Percentiles rank a stretch among this genome's conserved stretches.
phyloP scores from a whole-genome alignment of 441 rosid genomes.

The Iberis amara region DNA sequence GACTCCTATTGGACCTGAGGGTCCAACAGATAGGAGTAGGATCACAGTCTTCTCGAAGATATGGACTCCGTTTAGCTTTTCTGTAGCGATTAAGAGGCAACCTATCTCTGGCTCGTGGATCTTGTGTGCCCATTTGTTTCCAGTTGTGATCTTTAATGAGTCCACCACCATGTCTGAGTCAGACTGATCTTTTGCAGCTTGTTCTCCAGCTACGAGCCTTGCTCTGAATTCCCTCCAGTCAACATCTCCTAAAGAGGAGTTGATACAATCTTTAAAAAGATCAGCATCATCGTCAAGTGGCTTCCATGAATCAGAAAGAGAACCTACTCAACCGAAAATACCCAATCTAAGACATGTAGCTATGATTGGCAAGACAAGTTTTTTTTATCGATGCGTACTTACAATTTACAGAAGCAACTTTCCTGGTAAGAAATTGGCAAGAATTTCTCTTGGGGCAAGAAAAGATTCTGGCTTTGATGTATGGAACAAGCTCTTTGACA shows the following conservation, averaged over 20 bases:
- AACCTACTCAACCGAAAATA: slow-evolving; percentile 39
- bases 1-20: slow-evolving; percentile 66
- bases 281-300: slow-evolving; percentile 35
- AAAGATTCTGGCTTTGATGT: slow-evolving; percentile 40
- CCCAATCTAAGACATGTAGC: slow-evolving; percentile 3
- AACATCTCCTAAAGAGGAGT: slow-evolving; percentile 19
- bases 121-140: slow-evolving; percentile 73
- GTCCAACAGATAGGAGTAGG: slow-evolving; percentile 63
- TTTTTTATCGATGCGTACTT: no score
- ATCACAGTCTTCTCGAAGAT: slow-evolving; percentile 81
- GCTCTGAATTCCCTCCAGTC: slow-evolving; percentile 90
- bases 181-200: slow-evolving; percentile 20
- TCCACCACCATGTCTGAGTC: slow-evolving; percentile 33
- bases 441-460: slow-evolving; percentile 35
- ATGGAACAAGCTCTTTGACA: slow-evolving; percentile 36
- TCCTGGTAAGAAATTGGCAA: slow-evolving; percentile 32
- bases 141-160: slow-evolving; percentile 31
- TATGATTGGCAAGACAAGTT: background rate
- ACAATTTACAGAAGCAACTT: slow-evolving; percentile 40
- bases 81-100: slow-evolving; percentile 75
- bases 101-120: slow-evolving; percentile 82
- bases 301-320: slow-evolving; percentile 43
- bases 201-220: slow-evolving; percentile 56
- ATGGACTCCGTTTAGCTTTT: slow-evolving; percentile 84
- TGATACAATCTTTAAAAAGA: slow-evolving; percentile 29